These are phyloP conservation scores for Arthrobotrys pseudoclavata DNA, from an alignment of 2,329 filamentous ascomycete genomes.

Conservation along the genomic window DNA sequence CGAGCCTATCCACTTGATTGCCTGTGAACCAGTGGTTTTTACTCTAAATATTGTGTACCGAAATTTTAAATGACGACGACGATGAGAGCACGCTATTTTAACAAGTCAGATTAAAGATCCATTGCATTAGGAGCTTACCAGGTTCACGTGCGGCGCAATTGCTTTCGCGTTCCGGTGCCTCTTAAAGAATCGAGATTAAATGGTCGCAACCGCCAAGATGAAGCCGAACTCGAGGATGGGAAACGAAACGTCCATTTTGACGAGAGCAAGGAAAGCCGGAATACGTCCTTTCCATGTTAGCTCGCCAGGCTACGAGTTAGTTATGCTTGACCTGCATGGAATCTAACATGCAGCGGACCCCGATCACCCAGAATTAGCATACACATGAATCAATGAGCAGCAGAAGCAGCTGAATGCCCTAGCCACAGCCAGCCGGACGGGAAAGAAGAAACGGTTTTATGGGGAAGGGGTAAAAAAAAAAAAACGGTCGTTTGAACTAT, in stretches of 20 bases:
- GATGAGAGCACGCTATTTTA: constrained; percentile 35
- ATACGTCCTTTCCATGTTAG: constrained; percentile 34
- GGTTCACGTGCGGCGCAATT: constrained; percentile 60
- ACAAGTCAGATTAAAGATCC: constrained; percentile 56
- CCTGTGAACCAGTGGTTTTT: not conserved
- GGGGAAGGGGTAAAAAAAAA: constrained; percentile 37
- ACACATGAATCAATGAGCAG: constrained; percentile 4
- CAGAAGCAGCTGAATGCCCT: constrained; percentile 24
- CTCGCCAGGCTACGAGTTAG: not conserved
- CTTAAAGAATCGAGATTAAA: constrained; percentile 33
- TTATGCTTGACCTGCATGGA: constrained; percentile 39
- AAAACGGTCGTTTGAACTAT: constrained; percentile 29
- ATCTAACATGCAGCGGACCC: constrained; percentile 45
- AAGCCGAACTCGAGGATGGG: constrained; percentile 35
- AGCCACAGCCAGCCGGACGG: constrained; percentile 42
- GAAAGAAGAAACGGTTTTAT: constrained; percentile 44
- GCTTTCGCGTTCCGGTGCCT: constrained; percentile 48
- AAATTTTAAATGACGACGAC: constrained; percentile 25
- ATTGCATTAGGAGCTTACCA: constrained; percentile 56
- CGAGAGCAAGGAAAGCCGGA: constrained; percentile 52
- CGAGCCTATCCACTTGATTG: constrained; percentile 14
- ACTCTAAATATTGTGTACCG: constrained; percentile 40
- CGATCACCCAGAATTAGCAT: constrained; percentile 53
- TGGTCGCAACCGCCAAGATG: constrained; percentile 29
- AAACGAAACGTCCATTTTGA: constrained; percentile 56